Percentiles rank a stretch among this genome's conserved stretches.
Evolutionary conservation across 805 yeast species (phyloP).

Genomic region (Diddensiella santjacobensis): DNA sequence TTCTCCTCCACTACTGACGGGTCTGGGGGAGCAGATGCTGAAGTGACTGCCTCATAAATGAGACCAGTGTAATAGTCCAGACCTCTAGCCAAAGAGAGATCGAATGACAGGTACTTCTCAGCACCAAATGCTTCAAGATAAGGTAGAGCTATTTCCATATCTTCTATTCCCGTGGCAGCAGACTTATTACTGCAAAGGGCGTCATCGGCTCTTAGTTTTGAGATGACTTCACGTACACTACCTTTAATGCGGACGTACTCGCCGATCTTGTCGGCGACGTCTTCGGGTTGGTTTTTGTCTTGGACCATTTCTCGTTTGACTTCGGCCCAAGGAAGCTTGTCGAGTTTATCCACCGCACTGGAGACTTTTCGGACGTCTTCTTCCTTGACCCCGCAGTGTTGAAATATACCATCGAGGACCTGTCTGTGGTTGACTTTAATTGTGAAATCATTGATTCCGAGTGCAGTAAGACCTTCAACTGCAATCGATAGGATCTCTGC

Average conservation of each 20-base stretch:
- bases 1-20: conserved; percentile 26
- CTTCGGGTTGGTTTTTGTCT: conserved; percentile 87
- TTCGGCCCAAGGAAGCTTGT: conserved; percentile 91
- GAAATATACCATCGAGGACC: conserved; percentile 91
- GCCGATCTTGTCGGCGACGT: conserved; percentile 90
- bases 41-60: conserved; percentile 93
- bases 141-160: conserved; percentile 68
- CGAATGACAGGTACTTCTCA: conserved; percentile 66
- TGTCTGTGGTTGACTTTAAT: conserved; percentile 93
- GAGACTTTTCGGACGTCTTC: conserved; percentile 92
- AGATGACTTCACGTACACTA: conserved; percentile 41
- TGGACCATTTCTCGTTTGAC: conserved; percentile 89
- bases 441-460: conserved; percentile 87
- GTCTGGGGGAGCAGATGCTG: conserved; percentile 90
- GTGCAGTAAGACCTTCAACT: conserved; percentile 76
- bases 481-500: conserved; percentile 79
- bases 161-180: conserved; percentile 77
- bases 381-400: conserved; percentile 89
- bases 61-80: conserved; percentile 96
- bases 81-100: conserved; percentile 94
- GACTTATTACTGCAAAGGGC: conserved; percentile 58
- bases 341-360: conserved; percentile 94
- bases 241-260: conserved; percentile 86
- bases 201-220: conserved; percentile 52
- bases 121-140: conserved; percentile 77